Evolutionary conservation across 306 rosid species (phyloP).

Genomic region (Medicago ruthenica): DNA sequence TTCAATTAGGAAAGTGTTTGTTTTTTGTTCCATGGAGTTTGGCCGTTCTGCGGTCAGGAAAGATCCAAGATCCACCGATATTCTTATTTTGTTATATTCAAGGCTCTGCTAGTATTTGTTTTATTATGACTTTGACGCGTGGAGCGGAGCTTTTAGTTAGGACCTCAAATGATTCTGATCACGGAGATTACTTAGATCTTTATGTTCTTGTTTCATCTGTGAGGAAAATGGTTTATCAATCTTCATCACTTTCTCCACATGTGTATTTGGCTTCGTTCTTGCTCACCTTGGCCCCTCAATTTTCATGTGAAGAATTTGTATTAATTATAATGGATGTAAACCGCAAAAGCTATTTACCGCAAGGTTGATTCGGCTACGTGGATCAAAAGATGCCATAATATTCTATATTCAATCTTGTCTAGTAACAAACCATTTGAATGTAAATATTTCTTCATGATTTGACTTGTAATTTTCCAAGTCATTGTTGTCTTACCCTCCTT

Average conservation of each 20-base stretch:
- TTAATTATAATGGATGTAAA: neutral
- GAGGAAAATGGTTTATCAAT: slow-evolving; percentile 4
- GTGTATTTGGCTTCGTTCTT: slow-evolving; percentile 15
- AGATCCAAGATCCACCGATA: neutral
- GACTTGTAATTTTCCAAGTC: neutral
- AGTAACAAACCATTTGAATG: neutral
- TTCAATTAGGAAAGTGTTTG: neutral
- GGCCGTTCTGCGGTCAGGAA: slow-evolving; percentile 4
- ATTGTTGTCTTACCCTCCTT: too few relatives aligned
- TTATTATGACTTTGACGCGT: slow-evolving; percentile 4
- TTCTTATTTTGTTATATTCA: slow-evolving; percentile 10
- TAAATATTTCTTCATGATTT: neutral
- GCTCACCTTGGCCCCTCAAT: slow-evolving; percentile 10
- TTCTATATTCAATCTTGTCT: neutral
- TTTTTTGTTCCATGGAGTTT: slow-evolving; percentile 7
- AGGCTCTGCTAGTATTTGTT: neutral
- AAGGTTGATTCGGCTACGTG: neutral
- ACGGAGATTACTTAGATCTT: slow-evolving; percentile 1
- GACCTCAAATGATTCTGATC: slow-evolving; percentile 13
- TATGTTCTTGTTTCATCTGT: slow-evolving; percentile 6
- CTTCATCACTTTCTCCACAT: neutral
- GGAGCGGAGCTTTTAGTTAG: neutral
- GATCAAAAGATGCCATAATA: neutral
- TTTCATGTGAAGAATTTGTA: neutral
- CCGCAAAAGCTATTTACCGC: neutral